Evolutionary conservation across 2,329 filamentous ascomycete species (phyloP).

Genomic region (Aspergillus fumigatiaffinis): DNA sequence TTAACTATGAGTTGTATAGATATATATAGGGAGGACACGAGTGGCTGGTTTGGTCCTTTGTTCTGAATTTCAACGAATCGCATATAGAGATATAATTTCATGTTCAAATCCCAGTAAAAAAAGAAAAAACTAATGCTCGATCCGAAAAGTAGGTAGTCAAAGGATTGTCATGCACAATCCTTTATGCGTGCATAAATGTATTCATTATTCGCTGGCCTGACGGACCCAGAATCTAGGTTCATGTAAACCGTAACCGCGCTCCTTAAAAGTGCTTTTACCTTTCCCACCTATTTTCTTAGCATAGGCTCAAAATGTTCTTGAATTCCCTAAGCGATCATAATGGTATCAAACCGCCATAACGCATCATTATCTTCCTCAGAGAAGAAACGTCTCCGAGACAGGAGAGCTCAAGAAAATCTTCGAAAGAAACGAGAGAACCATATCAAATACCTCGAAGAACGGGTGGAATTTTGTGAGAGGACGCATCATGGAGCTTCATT

Average conservation of each 20-base stretch:
- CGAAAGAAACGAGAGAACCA: constrained; percentile 4
- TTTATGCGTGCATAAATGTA: neutral
- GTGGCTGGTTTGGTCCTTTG: too few relatives aligned
- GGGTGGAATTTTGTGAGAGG: constrained; percentile 3
- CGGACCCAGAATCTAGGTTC: too few relatives aligned
- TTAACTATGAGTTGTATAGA: too few relatives aligned
- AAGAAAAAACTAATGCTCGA: neutral
- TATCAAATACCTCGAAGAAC: constrained; percentile 3
- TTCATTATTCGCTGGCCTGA: too few relatives aligned
- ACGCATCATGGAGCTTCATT: neutral
- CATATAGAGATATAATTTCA: neutral
- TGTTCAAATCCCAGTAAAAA: too few relatives aligned
- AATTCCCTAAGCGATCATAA: neutral
- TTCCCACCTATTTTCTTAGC: neutral
- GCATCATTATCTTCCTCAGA: constrained; percentile 1
- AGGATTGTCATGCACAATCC: neutral
- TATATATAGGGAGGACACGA: neutral
- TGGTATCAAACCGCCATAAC: neutral
- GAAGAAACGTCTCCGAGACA: constrained; percentile 9
- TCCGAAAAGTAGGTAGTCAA: neutral
- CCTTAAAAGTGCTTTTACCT: neutral
- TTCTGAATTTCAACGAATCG: neutral
- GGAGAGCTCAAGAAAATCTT: constrained; percentile 6
- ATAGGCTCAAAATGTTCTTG: neutral
- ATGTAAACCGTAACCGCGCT: neutral